Conservation (phyloP, 208 protist species). For the Crithidia brevicula region DNA sequence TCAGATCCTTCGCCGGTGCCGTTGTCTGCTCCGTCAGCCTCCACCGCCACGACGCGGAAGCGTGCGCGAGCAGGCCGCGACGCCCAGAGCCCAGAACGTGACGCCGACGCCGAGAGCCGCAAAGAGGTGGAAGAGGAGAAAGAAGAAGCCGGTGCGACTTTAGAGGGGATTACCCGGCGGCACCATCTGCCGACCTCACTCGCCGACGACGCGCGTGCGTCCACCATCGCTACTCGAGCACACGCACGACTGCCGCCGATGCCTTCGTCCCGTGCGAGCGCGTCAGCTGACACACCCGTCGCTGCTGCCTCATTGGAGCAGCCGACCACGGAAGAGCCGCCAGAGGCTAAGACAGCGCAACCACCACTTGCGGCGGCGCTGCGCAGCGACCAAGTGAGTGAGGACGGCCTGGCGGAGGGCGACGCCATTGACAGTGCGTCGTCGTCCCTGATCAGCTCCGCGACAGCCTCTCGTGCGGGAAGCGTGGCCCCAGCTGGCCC, state of each 20-base stretch:
- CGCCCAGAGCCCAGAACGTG: constrained; percentile 5
- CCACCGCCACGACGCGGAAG: neutral
- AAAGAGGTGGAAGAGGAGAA: neutral
- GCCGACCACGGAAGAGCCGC: no score
- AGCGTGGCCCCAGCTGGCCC: constrained; percentile 13
- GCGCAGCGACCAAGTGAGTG: neutral
- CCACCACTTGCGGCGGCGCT: constrained; percentile 9
- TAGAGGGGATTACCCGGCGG: no score
- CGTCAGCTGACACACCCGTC: no score
- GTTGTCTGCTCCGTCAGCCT: neutral
- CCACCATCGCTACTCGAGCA: neutral
- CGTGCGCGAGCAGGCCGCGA: neutral
- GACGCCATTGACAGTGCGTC: neutral
- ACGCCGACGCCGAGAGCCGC: neutral
- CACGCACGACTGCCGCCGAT: neutral
- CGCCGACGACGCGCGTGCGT: neutral
- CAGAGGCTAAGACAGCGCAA: no score
- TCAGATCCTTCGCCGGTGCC: neutral
- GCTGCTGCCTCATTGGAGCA: no score
- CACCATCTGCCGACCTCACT: no score
- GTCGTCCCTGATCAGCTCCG: constrained; percentile 10
- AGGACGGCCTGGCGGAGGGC: neutral
- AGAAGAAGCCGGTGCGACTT: no score
- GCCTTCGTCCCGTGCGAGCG: neutral
- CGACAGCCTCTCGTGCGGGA: constrained; percentile 22